Evolutionary conservation across 352 stramenopile genomes (phyloP), one percentile per base, ranked within the genome.

Genomic region (Phytopythium boreale): DNA sequence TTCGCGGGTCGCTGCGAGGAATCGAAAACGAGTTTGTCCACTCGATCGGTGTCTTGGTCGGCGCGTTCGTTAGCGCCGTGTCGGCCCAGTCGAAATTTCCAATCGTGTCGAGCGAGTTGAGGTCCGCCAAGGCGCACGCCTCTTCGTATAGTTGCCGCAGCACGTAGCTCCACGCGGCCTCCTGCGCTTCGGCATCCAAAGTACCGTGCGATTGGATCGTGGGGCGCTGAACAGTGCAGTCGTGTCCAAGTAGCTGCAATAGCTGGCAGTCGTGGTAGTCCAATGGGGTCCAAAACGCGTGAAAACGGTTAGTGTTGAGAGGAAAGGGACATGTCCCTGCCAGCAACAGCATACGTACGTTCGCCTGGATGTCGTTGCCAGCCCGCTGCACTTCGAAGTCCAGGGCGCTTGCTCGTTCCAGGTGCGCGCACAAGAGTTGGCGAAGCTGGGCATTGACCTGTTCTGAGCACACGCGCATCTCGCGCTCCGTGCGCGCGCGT

Each of bases 11-110:
- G 14, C 19, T 44, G 6, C 11, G 8, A 1, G 53, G 34, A 14
- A 59, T 44, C 34, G 53, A 44, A 17, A 49, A 59, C 9, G 34
- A 47, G 31, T 12, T 59, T 4, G 55, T 50, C 55, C 55, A 60
- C 11, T 49, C 36, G n/a, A 50, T 17, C 36, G 26, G n/a, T 10
- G 50, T n/a, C 51, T 17, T 49, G 10, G 19, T 60, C 4, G 29
- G 29, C 19, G 36, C 19, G 27, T 39, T 41, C 26, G 17, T 6
- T 1, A 22, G 11, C 1, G 27, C 17, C 11, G 26, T 17, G 12
- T 50, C 39, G 15, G 53, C 17, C 36, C 55, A 49, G n/a, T 50
- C 36, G 11, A 49, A 22, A 4, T 19, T 36, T 1, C 37, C 22
- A 4, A 60, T 31, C 0, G 36, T 34, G 11, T 24, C 24, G n/a